Evolutionary conservation across 2,329 filamentous ascomycete genomes (phyloP).

Genomic region (Penicillium sp.): DNA sequence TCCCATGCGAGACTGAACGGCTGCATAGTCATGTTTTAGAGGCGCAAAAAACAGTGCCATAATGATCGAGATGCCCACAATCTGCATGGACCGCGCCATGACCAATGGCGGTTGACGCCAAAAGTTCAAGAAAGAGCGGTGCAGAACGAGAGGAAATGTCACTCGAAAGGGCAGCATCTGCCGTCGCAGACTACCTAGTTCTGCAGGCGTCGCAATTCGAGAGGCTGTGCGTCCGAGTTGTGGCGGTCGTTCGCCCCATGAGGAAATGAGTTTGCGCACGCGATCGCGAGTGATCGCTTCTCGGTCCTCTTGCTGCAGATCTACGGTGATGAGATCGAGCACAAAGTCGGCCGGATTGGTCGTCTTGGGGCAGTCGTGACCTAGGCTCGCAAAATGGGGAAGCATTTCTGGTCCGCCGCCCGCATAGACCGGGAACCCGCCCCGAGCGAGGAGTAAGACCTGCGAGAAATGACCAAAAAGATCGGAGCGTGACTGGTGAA

Average conservation of each 20-base stretch:
- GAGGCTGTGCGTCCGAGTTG: slow-evolving; percentile 25
- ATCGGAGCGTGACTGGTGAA: slow-evolving; percentile 70
- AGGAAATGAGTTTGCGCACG: slow-evolving; percentile 55
- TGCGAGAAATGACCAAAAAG: slow-evolving; percentile 67
- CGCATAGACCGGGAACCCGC: slow-evolving; percentile 62
- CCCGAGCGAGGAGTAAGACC: slow-evolving; percentile 63
- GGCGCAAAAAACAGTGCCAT: slow-evolving; percentile 67
- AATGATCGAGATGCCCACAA: slow-evolving; percentile 57
- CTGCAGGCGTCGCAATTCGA: slow-evolving; percentile 60
- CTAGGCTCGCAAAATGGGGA: slow-evolving; percentile 54
- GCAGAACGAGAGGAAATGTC: slow-evolving; percentile 62
- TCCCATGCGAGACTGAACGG: slow-evolving; percentile 67
- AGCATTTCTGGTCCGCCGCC: slow-evolving; percentile 61
- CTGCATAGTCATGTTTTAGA: slow-evolving; percentile 60
- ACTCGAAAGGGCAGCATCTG: slow-evolving; percentile 55
- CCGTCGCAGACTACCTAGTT: slow-evolving; percentile 63
- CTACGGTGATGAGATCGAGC: slow-evolving; percentile 69
- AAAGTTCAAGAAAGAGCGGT: slow-evolving; percentile 63
- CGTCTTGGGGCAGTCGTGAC: slow-evolving; percentile 60
- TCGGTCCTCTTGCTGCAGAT: slow-evolving; percentile 59
- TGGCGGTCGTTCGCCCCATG: slow-evolving; percentile 44
- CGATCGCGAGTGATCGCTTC: slow-evolving; percentile 59
- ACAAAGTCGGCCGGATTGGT: slow-evolving; percentile 75
- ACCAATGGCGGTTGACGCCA: slow-evolving; percentile 60
- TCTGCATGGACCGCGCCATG: slow-evolving; percentile 61